Percentiles rank a stretch among this genome's conserved stretches.
phyloP scores from a whole-genome alignment of 805 yeast genomes.

The Ogataea wickerhamii region DNA sequence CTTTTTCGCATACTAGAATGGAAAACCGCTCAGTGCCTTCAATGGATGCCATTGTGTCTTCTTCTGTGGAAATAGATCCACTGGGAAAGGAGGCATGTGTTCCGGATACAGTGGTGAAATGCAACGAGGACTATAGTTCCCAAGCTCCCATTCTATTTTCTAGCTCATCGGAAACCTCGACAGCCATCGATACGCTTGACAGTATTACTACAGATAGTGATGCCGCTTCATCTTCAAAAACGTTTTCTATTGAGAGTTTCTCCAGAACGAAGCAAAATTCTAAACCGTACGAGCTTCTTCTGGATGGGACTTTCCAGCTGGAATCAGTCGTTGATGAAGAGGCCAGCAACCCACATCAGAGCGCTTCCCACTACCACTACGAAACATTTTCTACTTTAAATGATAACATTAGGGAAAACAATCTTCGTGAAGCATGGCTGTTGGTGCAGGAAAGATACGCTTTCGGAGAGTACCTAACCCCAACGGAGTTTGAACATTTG shows the following conservation, averaged over 20 bases:
- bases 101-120: no score
- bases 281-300: constrained; percentile 10
- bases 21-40: neutral
- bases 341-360: no score
- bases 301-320: constrained; percentile 3
- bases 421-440: constrained; percentile 1
- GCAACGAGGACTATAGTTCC: no score
- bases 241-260: neutral
- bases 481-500: constrained; percentile 24
- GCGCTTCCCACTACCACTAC: constrained; percentile 1
- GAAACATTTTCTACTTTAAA: constrained; percentile 7
- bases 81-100: no score
- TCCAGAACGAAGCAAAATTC: constrained; percentile 3
- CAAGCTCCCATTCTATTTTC: no score
- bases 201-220: no score
- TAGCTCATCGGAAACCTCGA: no score
- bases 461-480: constrained; percentile 14
- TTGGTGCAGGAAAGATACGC: constrained; percentile 6
- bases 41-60: neutral
- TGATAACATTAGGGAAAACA: neutral
- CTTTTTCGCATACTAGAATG: neutral
- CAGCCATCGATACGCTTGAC: no score
- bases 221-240: no score
- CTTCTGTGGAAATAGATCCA: no score
- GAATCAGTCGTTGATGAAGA: neutral